Evolutionary conservation across 352 stramenopile genomes (phyloP).

Genomic region (Pythium folliculosum): DNA sequence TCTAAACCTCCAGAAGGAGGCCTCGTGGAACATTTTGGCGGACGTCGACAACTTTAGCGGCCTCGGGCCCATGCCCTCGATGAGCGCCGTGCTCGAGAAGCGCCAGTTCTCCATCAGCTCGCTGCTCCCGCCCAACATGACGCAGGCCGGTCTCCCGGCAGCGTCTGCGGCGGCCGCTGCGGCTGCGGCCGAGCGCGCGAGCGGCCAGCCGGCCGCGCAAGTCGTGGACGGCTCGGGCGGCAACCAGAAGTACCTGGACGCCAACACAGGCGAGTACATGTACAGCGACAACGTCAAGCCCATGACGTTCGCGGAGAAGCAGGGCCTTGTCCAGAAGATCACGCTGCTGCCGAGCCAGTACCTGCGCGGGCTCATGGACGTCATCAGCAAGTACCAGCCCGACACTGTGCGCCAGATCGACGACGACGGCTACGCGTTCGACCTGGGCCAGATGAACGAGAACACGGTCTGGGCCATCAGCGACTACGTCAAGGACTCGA

Average conservation of each 20-base stretch:
- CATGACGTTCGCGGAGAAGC: slow-evolving; percentile 86
- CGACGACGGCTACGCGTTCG: slow-evolving; percentile 87
- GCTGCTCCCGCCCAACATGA: slow-evolving; percentile 54
- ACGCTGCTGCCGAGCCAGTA: slow-evolving; percentile 86
- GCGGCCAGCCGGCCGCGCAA: slow-evolving; percentile 29
- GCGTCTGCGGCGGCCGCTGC: slow-evolving; percentile 14
- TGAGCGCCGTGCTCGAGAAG: slow-evolving; percentile 72
- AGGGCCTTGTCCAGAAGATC: slow-evolving; percentile 85
- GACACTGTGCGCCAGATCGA: slow-evolving; percentile 86
- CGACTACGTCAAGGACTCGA: slow-evolving; percentile 86
- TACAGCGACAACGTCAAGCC: slow-evolving; percentile 83
- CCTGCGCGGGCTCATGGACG: slow-evolving; percentile 80
- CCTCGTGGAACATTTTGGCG: slow-evolving; percentile 70
- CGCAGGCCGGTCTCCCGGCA: slow-evolving; percentile 8
- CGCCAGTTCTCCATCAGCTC: slow-evolving; percentile 79
- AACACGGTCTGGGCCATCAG: slow-evolving; percentile 88
- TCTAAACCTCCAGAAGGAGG: slow-evolving; percentile 70
- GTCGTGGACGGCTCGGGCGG: slow-evolving; percentile 58
- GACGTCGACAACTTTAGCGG: slow-evolving; percentile 68
- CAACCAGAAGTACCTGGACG: slow-evolving; percentile 73
- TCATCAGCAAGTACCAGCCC: slow-evolving; percentile 89
- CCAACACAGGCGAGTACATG: slow-evolving; percentile 78
- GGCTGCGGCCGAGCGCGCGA: slow-evolving; percentile 26
- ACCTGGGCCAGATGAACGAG: slow-evolving; percentile 87
- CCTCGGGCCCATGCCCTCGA: slow-evolving; percentile 67